Percentiles rank a stretch among this genome's conserved stretches.
Evolutionary conservation across 2,329 filamentous ascomycete species (phyloP).

Genomic region (Lecanicillium sp.): DNA sequence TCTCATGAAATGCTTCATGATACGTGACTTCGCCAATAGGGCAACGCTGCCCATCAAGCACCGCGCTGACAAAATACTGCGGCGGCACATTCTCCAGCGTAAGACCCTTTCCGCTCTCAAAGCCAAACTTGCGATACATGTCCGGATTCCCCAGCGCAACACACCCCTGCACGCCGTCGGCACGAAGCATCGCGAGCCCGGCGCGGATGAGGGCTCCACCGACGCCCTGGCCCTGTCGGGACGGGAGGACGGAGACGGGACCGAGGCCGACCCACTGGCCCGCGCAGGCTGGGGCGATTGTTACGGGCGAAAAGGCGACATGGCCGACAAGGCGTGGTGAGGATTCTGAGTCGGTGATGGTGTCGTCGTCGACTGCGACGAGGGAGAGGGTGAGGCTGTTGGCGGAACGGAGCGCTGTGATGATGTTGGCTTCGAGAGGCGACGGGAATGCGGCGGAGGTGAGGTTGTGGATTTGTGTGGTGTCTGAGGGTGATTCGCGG

Average conservation of each 20-base stretch:
- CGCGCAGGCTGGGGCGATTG: background rate
- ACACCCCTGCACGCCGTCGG: slow-evolving; percentile 1
- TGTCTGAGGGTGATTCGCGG: background rate
- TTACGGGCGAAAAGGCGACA: slow-evolving; percentile 4
- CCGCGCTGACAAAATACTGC: slow-evolving; percentile 1
- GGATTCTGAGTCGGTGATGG: background rate
- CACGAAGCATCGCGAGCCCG: background rate
- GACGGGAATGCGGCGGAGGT: slow-evolving; percentile 2
- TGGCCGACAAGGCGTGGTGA: slow-evolving; percentile 3
- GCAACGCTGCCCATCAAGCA: slow-evolving; percentile 1
- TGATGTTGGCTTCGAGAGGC: slow-evolving; percentile 1
- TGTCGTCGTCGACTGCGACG: slow-evolving; percentile 2
- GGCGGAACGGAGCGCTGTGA: slow-evolving; percentile 2
- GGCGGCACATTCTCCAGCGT: background rate
- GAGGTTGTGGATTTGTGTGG: background rate
- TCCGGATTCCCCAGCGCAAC: slow-evolving; percentile 2
- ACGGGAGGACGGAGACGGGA: slow-evolving; percentile 1
- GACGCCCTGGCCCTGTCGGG: slow-evolving; percentile 1
- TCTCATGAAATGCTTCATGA: slow-evolving; percentile 4
- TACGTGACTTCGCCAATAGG: slow-evolving; percentile 1
- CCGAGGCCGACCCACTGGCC: slow-evolving; percentile 4
- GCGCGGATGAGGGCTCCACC: background rate
- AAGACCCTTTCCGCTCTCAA: background rate
- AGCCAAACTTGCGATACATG: slow-evolving; percentile 2
- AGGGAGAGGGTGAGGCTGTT: slow-evolving; percentile 4